Percentiles rank a stretch among this genome's conserved stretches.
phyloP scores from a whole-genome alignment of 2,329 filamentous ascomycete species.

The Chaetomiaceae sp. region DNA sequence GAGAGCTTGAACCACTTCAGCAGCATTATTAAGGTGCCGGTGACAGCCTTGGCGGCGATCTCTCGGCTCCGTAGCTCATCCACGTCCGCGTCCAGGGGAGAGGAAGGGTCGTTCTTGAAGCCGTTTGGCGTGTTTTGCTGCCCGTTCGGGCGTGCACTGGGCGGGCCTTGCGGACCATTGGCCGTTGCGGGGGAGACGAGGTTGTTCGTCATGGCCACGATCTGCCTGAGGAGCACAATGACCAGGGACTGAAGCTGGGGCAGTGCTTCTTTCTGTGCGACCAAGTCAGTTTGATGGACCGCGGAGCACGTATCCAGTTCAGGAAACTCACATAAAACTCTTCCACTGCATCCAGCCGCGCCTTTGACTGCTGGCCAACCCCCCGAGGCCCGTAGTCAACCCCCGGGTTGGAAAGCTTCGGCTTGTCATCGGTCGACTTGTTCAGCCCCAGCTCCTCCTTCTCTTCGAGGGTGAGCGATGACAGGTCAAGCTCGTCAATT shows the following conservation, averaged over 20 bases:
- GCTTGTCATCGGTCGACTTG: conserved; percentile 39
- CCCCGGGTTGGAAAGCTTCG: conserved; percentile 32
- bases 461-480: conserved; percentile 36
- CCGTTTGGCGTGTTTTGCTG: conserved; percentile 31
- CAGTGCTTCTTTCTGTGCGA: conserved; percentile 60
- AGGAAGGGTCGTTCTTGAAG: conserved; percentile 37
- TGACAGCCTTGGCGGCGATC: conserved; percentile 85
- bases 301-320: conserved; percentile 23
- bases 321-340: conserved; percentile 78
- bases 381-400: conserved; percentile 49
- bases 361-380: conserved; percentile 52
- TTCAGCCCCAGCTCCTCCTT: conserved; percentile 45
- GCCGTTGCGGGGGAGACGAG: conserved; percentile 58
- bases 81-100: conserved; percentile 65
- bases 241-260: conserved; percentile 88
- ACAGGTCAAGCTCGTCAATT: conserved; percentile 37
- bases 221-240: conserved; percentile 85
- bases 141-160: conserved; percentile 36
- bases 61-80: conserved; percentile 79
- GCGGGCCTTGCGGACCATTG: conserved; percentile 37
- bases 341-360: conserved; percentile 69
- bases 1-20: conserved; percentile 96
- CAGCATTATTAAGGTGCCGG: conserved; percentile 80
- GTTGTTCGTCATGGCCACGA: conserved; percentile 83
- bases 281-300: conserved; percentile 28